Percentiles rank a stretch among this genome's conserved stretches.
These are phyloP conservation scores for Talaromyces adpressus DNA, from an alignment of 495 filamentous ascomycete species.

Conservation along the genomic window DNA sequence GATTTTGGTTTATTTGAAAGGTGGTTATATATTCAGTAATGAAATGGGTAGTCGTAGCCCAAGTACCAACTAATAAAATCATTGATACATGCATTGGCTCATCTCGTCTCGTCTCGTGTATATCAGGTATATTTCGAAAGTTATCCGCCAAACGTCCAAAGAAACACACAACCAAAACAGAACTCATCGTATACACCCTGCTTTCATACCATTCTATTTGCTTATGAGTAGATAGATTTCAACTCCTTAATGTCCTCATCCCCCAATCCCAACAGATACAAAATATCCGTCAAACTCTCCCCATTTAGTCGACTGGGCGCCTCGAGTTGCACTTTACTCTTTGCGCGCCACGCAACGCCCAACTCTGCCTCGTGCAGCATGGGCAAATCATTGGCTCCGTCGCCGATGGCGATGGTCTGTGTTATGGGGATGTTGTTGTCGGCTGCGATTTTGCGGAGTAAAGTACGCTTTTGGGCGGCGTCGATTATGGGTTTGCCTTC, in stretches of 20 bases:
- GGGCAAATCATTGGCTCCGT: conserved; percentile 89
- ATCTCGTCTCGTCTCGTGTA: background rate
- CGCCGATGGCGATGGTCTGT: conserved; percentile 82
- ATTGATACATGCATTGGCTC: background rate
- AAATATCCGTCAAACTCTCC: conserved; percentile 67
- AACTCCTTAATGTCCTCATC: conserved; percentile 56
- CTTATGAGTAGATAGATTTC: conserved; percentile 3
- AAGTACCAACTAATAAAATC: background rate
- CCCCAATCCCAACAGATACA: conserved; percentile 76
- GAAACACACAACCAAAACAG: background rate
- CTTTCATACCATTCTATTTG: background rate
- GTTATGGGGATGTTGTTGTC: conserved; percentile 62
- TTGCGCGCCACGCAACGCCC: conserved; percentile 91
- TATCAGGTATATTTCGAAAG: background rate
- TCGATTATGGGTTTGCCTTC: conserved; percentile 69
- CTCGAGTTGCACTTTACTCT: conserved; percentile 81
- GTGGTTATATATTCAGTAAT: background rate
- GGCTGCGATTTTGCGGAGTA: conserved; percentile 69
- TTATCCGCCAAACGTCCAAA: background rate
- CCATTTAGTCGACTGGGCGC: conserved; percentile 79
- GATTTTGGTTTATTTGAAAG: background rate
- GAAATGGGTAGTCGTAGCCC: conserved; percentile 3
- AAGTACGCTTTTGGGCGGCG: conserved; percentile 66
- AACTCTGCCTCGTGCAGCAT: conserved; percentile 89
- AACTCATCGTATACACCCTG: background rate